phyloP scores from a whole-genome alignment of 2,329 filamentous ascomycete genomes.

The Dryadomyces quercus-mongolicae region DNA sequence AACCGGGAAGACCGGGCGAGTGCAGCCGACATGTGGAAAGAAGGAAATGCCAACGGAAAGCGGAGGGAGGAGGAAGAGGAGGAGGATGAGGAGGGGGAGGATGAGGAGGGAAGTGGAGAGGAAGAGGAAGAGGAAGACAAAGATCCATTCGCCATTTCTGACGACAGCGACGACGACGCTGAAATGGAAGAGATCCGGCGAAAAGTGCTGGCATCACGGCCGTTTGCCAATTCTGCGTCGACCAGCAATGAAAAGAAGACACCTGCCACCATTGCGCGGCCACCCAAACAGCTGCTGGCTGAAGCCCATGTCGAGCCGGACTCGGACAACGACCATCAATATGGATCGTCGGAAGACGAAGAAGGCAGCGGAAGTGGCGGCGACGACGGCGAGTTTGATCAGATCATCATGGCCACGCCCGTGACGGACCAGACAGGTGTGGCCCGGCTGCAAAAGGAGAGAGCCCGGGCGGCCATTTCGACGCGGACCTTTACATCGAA shows the following conservation, averaged over 20 bases:
- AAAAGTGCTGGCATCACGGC: constrained; percentile 82
- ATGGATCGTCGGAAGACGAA: constrained; percentile 2
- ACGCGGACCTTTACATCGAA: constrained; percentile 40
- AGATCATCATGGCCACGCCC: constrained; percentile 83
- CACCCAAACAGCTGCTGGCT: constrained; percentile 32
- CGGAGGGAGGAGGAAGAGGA: constrained; percentile 15
- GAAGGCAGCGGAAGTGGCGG: background rate
- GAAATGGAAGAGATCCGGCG: constrained; percentile 88
- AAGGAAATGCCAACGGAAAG: constrained; percentile 72
- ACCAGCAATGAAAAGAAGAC: constrained; percentile 34
- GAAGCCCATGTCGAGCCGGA: constrained; percentile 61
- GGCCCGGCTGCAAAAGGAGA: constrained; percentile 42
- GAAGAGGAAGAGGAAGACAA: constrained; percentile 30
- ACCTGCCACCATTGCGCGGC: constrained; percentile 50
- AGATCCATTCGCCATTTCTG: constrained; percentile 67
- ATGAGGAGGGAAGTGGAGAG: constrained; percentile 38
- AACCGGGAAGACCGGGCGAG: constrained; percentile 51
- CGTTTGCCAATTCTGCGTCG: constrained; percentile 54
- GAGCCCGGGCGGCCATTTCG: constrained; percentile 32
- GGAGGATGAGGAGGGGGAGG: constrained; percentile 39
- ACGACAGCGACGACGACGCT: constrained; percentile 56
- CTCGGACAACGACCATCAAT: constrained; percentile 42
- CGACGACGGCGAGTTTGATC: constrained; percentile 74
- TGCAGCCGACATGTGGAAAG: constrained; percentile 76
- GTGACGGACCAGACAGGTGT: constrained; percentile 75